phyloP scores from a whole-genome alignment of 164 flowering plant genomes.

The Stephania japonica region DNA sequence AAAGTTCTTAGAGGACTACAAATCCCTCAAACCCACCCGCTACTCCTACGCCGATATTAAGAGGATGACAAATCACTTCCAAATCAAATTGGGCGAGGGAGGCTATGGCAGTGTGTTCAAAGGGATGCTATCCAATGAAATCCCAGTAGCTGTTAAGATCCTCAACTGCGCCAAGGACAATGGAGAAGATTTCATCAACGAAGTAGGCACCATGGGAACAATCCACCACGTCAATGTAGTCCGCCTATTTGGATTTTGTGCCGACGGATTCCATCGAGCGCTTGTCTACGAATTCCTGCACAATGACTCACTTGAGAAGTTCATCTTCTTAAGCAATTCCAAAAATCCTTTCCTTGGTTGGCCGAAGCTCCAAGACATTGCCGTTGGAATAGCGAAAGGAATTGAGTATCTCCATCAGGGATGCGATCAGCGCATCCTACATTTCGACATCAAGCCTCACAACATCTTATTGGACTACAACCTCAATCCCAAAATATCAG shows the following conservation, averaged over 20 bases:
- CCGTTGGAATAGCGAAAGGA: background rate
- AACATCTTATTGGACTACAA: slow-evolving; percentile 3
- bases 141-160: slow-evolving; percentile 3
- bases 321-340: background rate
- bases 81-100: too few relatives aligned
- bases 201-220: slow-evolving; percentile 3
- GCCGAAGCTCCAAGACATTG: slow-evolving; percentile 4
- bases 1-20: background rate
- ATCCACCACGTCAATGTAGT: slow-evolving; percentile 4
- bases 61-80: too few relatives aligned
- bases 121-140: too few relatives aligned
- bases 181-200: background rate
- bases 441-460: slow-evolving; percentile 6
- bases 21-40: background rate
- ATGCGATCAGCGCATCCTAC: slow-evolving; percentile 5
- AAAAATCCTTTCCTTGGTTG: slow-evolving; percentile 1
- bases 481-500: slow-evolving; percentile 2
- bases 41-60: too few relatives aligned
- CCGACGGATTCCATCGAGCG: background rate
- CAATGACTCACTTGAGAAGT: slow-evolving; percentile 5
- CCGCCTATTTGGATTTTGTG: background rate
- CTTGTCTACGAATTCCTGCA: slow-evolving; percentile 4
- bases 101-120: too few relatives aligned
- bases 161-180: slow-evolving; percentile 1
- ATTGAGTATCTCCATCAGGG: slow-evolving; percentile 9